Conservation (phyloP, 2,329 filamentous ascomycete genomes). For the Trichoderma guizhouense region DNA sequence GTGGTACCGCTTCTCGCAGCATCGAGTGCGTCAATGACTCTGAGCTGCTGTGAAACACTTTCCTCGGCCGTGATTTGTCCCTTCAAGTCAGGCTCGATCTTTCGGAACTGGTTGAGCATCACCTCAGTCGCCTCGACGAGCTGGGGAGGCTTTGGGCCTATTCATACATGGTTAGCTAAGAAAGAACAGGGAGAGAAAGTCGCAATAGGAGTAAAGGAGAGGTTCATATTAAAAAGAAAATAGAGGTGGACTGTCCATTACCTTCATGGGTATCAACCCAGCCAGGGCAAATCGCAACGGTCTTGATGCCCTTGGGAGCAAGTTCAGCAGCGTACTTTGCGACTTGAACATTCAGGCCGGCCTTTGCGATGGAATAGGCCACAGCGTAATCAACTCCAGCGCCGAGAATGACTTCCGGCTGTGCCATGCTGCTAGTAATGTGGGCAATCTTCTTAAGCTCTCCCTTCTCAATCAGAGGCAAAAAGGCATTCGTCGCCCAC, state of each 20-base stretch:
- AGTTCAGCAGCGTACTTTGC: constrained; percentile 39
- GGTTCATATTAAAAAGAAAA: background rate
- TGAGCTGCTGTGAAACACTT: constrained; percentile 10
- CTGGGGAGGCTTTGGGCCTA: background rate
- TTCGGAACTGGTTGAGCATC: background rate
- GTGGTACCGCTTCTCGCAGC: background rate
- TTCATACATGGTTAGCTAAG: background rate
- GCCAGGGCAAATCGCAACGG: constrained; percentile 20
- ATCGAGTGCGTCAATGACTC: constrained; percentile 15
- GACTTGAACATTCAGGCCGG: constrained; percentile 38
- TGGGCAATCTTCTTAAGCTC: constrained; percentile 40
- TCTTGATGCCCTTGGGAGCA: constrained; percentile 19
- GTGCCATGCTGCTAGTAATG: constrained; percentile 37
- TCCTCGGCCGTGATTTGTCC: constrained; percentile 14
- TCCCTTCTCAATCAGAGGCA: constrained; percentile 39
- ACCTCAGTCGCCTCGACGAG: background rate
- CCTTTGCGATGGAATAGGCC: constrained; percentile 39
- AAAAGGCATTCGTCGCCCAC: constrained; percentile 35
- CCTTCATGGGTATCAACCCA: constrained; percentile 20
- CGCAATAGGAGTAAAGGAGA: background rate
- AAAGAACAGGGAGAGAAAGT: background rate
- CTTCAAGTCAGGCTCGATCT: background rate
- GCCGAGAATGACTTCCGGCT: constrained; percentile 27
- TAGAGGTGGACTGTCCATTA: background rate
- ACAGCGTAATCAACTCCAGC: constrained; percentile 26